Conservation (phyloP, 768 basidiomycete genomes). For the Gelatoporia subvermispora region DNA sequence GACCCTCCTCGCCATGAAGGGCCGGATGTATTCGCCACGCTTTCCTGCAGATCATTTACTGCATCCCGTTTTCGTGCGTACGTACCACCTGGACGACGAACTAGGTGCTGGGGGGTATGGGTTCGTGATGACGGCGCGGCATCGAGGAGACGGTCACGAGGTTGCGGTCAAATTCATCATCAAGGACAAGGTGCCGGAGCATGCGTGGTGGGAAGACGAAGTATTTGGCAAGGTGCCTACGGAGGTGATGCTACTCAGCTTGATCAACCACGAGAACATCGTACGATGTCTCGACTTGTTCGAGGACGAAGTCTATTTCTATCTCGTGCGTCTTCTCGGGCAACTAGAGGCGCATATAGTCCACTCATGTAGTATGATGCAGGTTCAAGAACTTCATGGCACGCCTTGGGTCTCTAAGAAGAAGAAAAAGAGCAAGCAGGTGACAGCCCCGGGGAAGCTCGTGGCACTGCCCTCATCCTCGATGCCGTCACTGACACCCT, state of each 20-base stretch:
- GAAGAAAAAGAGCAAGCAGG: slow-evolving; percentile 27
- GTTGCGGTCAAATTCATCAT: slow-evolving; percentile 96
- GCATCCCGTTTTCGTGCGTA: slow-evolving; percentile 51
- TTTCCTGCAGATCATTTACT: slow-evolving; percentile 63
- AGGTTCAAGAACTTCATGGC: slow-evolving; percentile 93
- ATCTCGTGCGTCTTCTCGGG: slow-evolving; percentile 55
- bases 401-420: slow-evolving; percentile 69
- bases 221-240: slow-evolving; percentile 63
- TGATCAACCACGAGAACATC: slow-evolving; percentile 74
- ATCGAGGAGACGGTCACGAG: slow-evolving; percentile 54
- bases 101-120: slow-evolving; percentile 92
- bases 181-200: slow-evolving; percentile 60
- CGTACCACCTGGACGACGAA: slow-evolving; percentile 65
- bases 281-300: slow-evolving; percentile 81
- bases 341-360: not conserved
- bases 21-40: slow-evolving; percentile 37
- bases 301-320: slow-evolving; percentile 81
- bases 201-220: slow-evolving; percentile 62
- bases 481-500: slow-evolving; percentile 55
- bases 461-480: slow-evolving; percentile 45
- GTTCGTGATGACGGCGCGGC: slow-evolving; percentile 85
- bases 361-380: slow-evolving; percentile 5
- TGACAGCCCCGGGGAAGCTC: slow-evolving; percentile 22
- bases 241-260: slow-evolving; percentile 74
- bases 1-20: slow-evolving; percentile 10